A percentile compares a stretch with the other conserved stretches of the same genome.
Evolutionary conservation across 2,329 filamentous ascomycete genomes (phyloP).

Genomic region (Alternaria postmessia): DNA sequence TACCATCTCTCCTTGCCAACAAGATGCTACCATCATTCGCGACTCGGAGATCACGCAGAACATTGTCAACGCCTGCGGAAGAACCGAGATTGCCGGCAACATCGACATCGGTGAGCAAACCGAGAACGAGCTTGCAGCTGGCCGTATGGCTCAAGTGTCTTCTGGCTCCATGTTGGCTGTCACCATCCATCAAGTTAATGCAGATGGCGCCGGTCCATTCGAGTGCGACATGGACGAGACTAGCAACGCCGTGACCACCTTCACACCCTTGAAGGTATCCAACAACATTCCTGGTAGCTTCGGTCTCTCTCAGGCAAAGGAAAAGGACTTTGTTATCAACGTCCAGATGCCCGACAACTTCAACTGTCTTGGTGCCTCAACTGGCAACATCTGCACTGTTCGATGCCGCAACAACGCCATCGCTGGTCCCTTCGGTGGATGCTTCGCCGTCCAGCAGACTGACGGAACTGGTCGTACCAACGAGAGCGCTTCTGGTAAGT

Average conservation of each 20-base stretch:
- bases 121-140: slow-evolving; percentile 46
- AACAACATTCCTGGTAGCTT: slow-evolving; percentile 68
- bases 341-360: slow-evolving; percentile 65
- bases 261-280: slow-evolving; percentile 61
- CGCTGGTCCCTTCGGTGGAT: slow-evolving; percentile 70
- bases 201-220: slow-evolving; percentile 71
- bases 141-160: slow-evolving; percentile 39
- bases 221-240: slow-evolving; percentile 70
- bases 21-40: slow-evolving; percentile 49
- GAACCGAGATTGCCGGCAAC: slow-evolving; percentile 49
- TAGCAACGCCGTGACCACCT: slow-evolving; percentile 56
- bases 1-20: slow-evolving; percentile 49
- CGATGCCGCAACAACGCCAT: slow-evolving; percentile 68
- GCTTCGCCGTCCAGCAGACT: slow-evolving; percentile 66
- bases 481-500: slow-evolving; percentile 39
- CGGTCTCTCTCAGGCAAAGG: slow-evolving; percentile 65
- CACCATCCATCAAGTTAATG: slow-evolving; percentile 66
- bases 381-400: slow-evolving; percentile 69
- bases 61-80: slow-evolving; percentile 50
- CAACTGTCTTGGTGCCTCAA: slow-evolving; percentile 61
- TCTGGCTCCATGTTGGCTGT: slow-evolving; percentile 39
- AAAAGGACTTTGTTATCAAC: slow-evolving; percentile 65
- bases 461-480: slow-evolving; percentile 50
- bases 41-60: slow-evolving; percentile 49
- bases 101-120: slow-evolving; percentile 52